A percentile compares a stretch with the other conserved stretches of the same genome.
These are phyloP conservation scores for Ceratocystis alfenasii DNA, from an alignment of 2,329 filamentous ascomycete genomes.

Conservation along the genomic window DNA sequence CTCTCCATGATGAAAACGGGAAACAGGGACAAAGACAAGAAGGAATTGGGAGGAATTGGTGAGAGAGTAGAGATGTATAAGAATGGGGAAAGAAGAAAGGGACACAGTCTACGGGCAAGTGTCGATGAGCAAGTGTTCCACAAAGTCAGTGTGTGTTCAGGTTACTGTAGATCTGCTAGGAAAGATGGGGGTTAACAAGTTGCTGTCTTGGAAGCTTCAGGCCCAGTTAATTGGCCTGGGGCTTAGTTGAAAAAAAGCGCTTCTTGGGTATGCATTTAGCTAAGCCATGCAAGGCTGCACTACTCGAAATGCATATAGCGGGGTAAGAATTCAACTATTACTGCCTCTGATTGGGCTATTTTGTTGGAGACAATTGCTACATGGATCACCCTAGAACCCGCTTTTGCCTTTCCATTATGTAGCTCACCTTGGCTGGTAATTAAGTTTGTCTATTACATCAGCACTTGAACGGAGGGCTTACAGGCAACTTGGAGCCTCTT, in stretches of 20 bases:
- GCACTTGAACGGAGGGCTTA: background rate
- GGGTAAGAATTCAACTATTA: background rate
- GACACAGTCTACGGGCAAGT: background rate
- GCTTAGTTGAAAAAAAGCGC: background rate
- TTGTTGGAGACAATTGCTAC: background rate
- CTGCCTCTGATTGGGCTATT: background rate
- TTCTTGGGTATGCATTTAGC: background rate
- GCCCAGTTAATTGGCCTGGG: background rate
- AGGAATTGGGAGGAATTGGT: too few species aligned
- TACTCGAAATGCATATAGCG: background rate
- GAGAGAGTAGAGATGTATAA: background rate
- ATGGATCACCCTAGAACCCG: background rate
- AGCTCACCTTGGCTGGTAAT: background rate
- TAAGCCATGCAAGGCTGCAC: background rate
- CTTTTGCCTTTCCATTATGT: background rate
- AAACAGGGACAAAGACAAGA: constrained; percentile 24
- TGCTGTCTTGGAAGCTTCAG: background rate
- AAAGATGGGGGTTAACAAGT: background rate
- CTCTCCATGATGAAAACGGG: constrained; percentile 13
- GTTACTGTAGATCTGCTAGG: background rate
- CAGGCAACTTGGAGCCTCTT: background rate
- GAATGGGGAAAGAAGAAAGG: background rate
- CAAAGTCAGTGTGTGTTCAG: background rate
- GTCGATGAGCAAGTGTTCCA: background rate
- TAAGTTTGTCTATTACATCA: constrained; percentile 4